Evolutionary conservation across 306 rosid species (phyloP).

Genomic region (Glycyrrhiza uralensis): DNA sequence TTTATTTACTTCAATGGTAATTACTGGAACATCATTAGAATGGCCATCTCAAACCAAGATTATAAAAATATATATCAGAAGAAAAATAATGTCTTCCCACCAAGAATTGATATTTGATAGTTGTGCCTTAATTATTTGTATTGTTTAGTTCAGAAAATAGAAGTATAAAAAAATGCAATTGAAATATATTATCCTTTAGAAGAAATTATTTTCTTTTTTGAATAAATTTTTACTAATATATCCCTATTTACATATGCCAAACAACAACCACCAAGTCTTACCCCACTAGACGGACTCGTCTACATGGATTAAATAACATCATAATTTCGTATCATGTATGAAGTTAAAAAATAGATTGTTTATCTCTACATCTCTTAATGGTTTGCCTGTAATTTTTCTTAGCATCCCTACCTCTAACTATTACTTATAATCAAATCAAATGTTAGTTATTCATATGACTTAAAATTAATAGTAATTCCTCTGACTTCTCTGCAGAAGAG

Average conservation of each 20-base stretch:
- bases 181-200: neutral
- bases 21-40: neutral
- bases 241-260: neutral
- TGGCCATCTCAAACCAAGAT: neutral
- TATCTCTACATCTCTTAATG: neutral
- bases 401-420: neutral
- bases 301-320: neutral
- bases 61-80: neutral
- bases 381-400: neutral
- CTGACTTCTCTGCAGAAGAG: neutral
- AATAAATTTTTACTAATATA: neutral
- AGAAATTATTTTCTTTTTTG: neutral
- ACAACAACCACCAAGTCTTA: neutral
- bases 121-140: neutral
- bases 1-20: neutral
- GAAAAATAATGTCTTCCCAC: neutral
- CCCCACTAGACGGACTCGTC: neutral
- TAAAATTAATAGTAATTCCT: neutral
- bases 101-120: neutral
- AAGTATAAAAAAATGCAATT: neutral
- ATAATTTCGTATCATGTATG: neutral
- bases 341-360: neutral
- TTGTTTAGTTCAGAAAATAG: neutral
- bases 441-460: neutral
- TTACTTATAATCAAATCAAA: neutral